Conservation (phyloP, 768 basidiomycete species). For the Phylloporus sp. region DNA sequence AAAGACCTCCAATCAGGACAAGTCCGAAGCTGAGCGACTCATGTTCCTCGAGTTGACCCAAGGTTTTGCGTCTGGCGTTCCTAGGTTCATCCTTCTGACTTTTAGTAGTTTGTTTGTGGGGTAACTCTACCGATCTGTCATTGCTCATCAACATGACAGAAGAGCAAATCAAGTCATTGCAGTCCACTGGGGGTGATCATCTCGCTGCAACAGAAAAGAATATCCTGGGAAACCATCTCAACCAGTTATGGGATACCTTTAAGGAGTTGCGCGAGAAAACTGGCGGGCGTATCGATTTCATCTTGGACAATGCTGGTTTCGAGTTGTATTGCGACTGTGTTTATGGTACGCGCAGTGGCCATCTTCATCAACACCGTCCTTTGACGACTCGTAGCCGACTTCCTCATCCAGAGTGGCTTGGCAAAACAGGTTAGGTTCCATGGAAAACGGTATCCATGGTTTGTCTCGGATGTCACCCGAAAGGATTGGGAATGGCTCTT, state of each 20-base stretch:
- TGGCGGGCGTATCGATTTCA: slow-evolving; percentile 73
- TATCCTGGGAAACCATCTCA: slow-evolving; percentile 83
- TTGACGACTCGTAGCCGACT: slow-evolving; percentile 66
- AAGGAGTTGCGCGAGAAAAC: slow-evolving; percentile 65
- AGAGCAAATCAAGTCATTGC: slow-evolving; percentile 94
- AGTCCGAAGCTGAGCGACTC: slow-evolving; percentile 65
- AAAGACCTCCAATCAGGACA: slow-evolving; percentile 48
- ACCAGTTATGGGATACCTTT: slow-evolving; percentile 69
- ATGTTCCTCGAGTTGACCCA: slow-evolving; percentile 94
- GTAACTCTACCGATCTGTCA: slow-evolving; percentile 94
- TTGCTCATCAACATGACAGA: slow-evolving; percentile 97
- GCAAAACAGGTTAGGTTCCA: slow-evolving; percentile 88
- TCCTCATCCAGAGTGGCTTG: slow-evolving; percentile 85
- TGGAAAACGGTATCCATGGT: slow-evolving; percentile 94
- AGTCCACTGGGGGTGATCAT: slow-evolving; percentile 93
- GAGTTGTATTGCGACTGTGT: slow-evolving; percentile 87
- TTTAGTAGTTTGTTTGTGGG: slow-evolving; percentile 86
- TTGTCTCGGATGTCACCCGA: slow-evolving; percentile 88
- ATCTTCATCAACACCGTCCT: neutral
- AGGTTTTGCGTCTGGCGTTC: slow-evolving; percentile 41
- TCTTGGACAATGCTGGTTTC: slow-evolving; percentile 81
- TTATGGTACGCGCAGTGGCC: slow-evolving; percentile 52
- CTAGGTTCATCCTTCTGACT: neutral
- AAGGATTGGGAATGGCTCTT: slow-evolving; percentile 94
- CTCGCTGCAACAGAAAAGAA: slow-evolving; percentile 96